Conservation (phyloP, 225 moss, liverwort and hornwort species). For the Pseudisothecium myosuroides region DNA sequence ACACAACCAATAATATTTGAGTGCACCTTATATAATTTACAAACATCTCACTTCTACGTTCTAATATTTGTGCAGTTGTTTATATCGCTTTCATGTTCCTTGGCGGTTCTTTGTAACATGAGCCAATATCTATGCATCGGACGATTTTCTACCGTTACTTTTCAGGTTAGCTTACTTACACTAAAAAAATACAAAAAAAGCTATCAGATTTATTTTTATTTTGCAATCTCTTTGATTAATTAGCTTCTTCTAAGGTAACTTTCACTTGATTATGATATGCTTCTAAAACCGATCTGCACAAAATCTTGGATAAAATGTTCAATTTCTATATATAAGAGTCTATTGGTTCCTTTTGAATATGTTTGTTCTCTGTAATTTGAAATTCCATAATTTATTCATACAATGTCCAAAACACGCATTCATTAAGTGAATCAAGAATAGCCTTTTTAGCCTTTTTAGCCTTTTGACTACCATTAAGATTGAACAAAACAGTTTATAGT, state of each 20-base stretch:
- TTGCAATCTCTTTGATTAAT: too few relatives aligned
- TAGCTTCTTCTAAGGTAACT: not conserved
- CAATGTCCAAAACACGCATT: not conserved
- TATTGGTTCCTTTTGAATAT: rapidly evolving
- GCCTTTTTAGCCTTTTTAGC: too few relatives aligned
- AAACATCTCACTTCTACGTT: not conserved
- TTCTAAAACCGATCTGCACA: not conserved
- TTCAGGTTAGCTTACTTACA: constrained; percentile 8
- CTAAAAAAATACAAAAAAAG: not conserved
- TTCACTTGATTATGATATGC: not conserved
- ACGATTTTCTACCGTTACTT: constrained; percentile 64
- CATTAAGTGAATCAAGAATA: not conserved
- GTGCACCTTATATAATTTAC: not conserved
- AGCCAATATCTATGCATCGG: constrained; percentile 86
- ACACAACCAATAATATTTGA: not conserved
- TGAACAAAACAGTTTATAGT: not conserved
- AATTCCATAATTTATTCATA: not conserved
- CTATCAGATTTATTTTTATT: not conserved
- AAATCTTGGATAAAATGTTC: not conserved
- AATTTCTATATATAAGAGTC: not conserved
- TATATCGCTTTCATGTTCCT: constrained; percentile 45
- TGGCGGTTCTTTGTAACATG: constrained; percentile 78
- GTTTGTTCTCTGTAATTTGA: not conserved
- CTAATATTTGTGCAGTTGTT: constrained; percentile 29
- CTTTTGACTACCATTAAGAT: not conserved